Percentiles rank a stretch among this genome's conserved stretches.
phyloP scores from a whole-genome alignment of 1,139 yeast genomes.

The Fermentozyma sake region DNA sequence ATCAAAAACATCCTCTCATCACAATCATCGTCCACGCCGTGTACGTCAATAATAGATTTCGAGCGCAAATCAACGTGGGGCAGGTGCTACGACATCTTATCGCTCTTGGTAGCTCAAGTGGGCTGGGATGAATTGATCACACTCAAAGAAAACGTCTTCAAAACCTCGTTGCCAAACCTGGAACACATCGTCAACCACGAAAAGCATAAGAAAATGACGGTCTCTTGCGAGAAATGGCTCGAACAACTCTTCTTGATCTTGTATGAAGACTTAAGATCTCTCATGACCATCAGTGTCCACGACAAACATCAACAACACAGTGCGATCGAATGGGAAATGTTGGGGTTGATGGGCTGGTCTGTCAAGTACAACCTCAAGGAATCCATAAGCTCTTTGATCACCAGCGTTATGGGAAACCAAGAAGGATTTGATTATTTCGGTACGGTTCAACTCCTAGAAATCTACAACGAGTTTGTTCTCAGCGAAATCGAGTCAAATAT shows the following conservation, averaged over 20 bases:
- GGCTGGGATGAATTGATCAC: slow-evolving; percentile 38
- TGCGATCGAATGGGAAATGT: slow-evolving; percentile 41
- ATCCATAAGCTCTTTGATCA: slow-evolving; percentile 36
- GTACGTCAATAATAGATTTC: slow-evolving; percentile 31
- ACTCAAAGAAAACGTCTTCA: slow-evolving; percentile 20
- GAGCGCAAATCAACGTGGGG: slow-evolving; percentile 40
- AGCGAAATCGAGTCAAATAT: slow-evolving; percentile 32
- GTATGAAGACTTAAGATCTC: slow-evolving; percentile 34
- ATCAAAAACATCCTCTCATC: slow-evolving; percentile 26
- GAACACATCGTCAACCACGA: slow-evolving; percentile 19
- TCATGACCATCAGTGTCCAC: slow-evolving; percentile 21
- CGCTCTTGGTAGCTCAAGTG: slow-evolving; percentile 32
- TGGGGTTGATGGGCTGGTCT: slow-evolving; percentile 40
- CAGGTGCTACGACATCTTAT: slow-evolving; percentile 35
- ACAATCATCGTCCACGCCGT: slow-evolving; percentile 27
- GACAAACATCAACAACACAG: slow-evolving; percentile 32
- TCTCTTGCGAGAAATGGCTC: slow-evolving; percentile 34
- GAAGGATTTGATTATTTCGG: slow-evolving; percentile 41
- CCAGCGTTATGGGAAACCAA: slow-evolving; percentile 34
- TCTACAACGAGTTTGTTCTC: slow-evolving; percentile 38
- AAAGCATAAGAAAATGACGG: slow-evolving; percentile 5
- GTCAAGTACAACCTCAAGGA: slow-evolving; percentile 37
- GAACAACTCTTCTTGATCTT: slow-evolving; percentile 35
- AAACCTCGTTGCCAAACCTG: slow-evolving; percentile 2
- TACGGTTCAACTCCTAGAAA: slow-evolving; percentile 32